Percentiles rank a stretch among this genome's conserved stretches.
These are phyloP conservation scores for Sphaerobolus stellatus DNA, from an alignment of 1,284 basidiomycete genomes.

Conservation along the genomic window DNA sequence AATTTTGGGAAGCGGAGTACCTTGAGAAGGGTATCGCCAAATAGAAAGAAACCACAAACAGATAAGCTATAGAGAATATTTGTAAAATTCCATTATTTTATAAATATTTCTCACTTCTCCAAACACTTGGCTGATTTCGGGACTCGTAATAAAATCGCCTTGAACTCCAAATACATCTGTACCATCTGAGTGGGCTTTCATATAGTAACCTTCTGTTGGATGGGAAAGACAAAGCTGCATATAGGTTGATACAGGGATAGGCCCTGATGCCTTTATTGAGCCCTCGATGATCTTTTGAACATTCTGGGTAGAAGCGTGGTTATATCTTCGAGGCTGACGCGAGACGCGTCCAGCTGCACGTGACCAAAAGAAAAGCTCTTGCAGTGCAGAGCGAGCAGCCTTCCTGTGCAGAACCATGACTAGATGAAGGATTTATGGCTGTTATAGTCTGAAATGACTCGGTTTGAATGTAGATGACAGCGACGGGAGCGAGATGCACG, in stretches of 20 bases:
- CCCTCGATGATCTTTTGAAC: constrained; percentile 65
- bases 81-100: not conserved
- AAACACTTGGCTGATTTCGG: constrained; percentile 96
- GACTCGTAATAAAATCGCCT: constrained; percentile 96
- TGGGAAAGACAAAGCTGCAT: constrained; percentile 88
- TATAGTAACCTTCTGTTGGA: constrained; percentile 89
- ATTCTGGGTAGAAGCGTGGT: no score
- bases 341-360: constrained; percentile 2
- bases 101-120: constrained; percentile 70
- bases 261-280: constrained; percentile 84
- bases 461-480: not conserved
- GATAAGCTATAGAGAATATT: not conserved
- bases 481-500: no score
- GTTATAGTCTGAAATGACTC: not conserved
- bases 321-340: not conserved
- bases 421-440: not conserved
- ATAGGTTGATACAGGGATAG: constrained; percentile 82
- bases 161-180: constrained; percentile 79
- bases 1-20: constrained; percentile 50
- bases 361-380: constrained; percentile 5
- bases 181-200: constrained; percentile 46
- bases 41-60: constrained; percentile 71
- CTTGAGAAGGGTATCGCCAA: constrained; percentile 82
- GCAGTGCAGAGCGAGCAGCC: not conserved
- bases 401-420: constrained; percentile 4